Evolutionary conservation across 768 basidiomycete genomes (phyloP), one percentile per base, ranked within the genome.

Genomic region (Nidularia pulvinata): DNA sequence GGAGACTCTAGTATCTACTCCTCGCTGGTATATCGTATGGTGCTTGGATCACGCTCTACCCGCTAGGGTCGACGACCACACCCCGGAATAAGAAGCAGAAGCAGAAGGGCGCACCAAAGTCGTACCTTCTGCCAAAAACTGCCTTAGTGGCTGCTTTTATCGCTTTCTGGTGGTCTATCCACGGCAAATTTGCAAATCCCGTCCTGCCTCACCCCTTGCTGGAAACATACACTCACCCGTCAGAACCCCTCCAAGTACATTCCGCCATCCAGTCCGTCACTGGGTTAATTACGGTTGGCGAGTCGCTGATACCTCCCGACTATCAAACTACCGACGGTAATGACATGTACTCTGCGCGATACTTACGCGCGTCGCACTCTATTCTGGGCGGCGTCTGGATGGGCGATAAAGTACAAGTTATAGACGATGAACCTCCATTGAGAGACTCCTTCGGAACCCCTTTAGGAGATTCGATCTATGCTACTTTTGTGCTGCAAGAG

Each of bases 401-500:
- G 30, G 82, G 82, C 22, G 67, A 74, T 22, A 75, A 75, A 54
- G 73, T 79, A 4, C 64, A 68, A 37, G 75, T 74, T 7, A 51
- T 80, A 39, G 76, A 81, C 47, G 65, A 73, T 25, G 69, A 66
- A 34, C 66, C 70, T 13, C 71, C 79, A 13, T 50, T 75, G 9
- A 69, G 68, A 35, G 85, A 93, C 62, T 76, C 77, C 16, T 74
- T 74, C 46, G 81, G 83, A 6, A 75, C 69, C 1, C 72, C 73
- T 3, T 69, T 90, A 1, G 89, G 89, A 9, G 89, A 92, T 60
- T 90, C 91, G 1, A 86, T 95, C 46, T 96, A 96, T 65, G 79
- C 76, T 19, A 79, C 93, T 0, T 98, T 98, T 65, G 78, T 89
- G 5, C 65, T 97, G 14, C 95, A 98, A 66, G 96, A 98, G 64